A percentile compares a stretch with the other conserved stretches of the same genome.
Conservation (phyloP, 306 rosid genomes). For the Prinsepia uniflora region DNA sequence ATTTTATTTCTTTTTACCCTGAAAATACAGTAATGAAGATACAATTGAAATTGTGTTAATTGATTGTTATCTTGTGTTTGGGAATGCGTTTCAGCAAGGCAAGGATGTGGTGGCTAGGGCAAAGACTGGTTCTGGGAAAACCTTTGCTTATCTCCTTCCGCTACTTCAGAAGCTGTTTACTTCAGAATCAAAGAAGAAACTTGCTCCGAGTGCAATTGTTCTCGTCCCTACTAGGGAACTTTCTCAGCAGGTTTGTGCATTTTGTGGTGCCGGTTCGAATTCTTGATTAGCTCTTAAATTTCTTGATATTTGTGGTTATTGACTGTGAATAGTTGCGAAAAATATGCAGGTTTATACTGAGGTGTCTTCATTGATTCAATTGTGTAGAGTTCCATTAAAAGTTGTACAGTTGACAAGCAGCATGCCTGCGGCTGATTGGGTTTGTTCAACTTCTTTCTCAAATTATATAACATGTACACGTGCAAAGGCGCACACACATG, state of each 20-base stretch:
- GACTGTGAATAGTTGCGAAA: not conserved
- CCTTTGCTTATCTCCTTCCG: slow-evolving; percentile 85
- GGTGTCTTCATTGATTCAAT: slow-evolving; percentile 59
- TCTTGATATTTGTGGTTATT: not conserved
- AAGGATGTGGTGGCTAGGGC: slow-evolving; percentile 96
- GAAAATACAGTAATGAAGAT: not conserved
- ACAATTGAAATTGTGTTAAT: not conserved
- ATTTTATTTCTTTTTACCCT: not conserved
- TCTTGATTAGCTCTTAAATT: not conserved
- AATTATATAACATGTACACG: not conserved
- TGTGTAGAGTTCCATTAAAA: slow-evolving; percentile 73
- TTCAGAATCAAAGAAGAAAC: slow-evolving; percentile 45
- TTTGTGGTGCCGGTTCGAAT: not conserved
- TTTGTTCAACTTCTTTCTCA: slow-evolving; percentile 34
- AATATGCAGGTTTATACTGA: slow-evolving; percentile 56
- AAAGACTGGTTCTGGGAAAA: slow-evolving; percentile 93
- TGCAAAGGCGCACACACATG: not conserved
- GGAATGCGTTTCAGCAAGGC: slow-evolving; percentile 56
- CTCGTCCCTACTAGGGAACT: slow-evolving; percentile 82
- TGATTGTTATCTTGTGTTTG: not conserved
- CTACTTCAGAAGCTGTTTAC: slow-evolving; percentile 79
- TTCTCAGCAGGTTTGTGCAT: slow-evolving; percentile 58
- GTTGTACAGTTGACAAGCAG: slow-evolving; percentile 76
- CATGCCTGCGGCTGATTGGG: slow-evolving; percentile 71
- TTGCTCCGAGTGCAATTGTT: slow-evolving; percentile 71